A percentile compares a stretch with the other conserved stretches of the same genome.
Conservation (phyloP, 306 rosid species). For the Castanopsis chinensis region DNA sequence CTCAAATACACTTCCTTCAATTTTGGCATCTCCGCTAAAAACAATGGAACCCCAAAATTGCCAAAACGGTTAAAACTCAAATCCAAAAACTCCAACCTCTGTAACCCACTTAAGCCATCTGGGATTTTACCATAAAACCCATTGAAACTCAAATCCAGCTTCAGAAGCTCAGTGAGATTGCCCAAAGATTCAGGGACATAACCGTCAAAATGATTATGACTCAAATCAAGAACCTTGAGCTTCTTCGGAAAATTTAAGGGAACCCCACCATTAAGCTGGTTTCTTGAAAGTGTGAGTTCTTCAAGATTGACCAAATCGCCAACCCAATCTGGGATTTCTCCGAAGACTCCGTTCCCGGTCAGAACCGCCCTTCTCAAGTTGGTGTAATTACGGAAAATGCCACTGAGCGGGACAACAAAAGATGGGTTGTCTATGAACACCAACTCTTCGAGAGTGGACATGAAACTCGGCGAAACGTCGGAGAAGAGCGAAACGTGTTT, state of each 20-base stretch:
- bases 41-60: conserved; percentile 59
- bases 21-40: conserved; percentile 39
- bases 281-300: conserved; percentile 66
- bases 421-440: conserved; percentile 72
- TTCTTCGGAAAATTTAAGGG: conserved; percentile 39
- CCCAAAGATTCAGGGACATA: conserved; percentile 41
- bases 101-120: conserved; percentile 35
- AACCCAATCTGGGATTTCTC: conserved; percentile 31
- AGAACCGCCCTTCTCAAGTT: conserved; percentile 48
- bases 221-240: conserved; percentile 62
- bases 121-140: conserved; percentile 54
- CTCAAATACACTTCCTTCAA: conserved; percentile 68
- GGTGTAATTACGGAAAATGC: conserved; percentile 43
- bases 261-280: conserved; percentile 45
- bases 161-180: conserved; percentile 48
- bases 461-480: conserved; percentile 5
- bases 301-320: conserved; percentile 36
- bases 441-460: conserved; percentile 51
- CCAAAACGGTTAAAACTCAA: conserved; percentile 67
- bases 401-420: conserved; percentile 28
- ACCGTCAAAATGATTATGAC: conserved; percentile 43
- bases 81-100: conserved; percentile 59
- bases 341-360: conserved; percentile 58
- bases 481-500: conserved; percentile 25
- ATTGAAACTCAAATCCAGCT: conserved; percentile 69